Base-by-base conservation (phyloP, 495 filamentous ascomycete species). In the Annulohypoxylon bovei region DNA sequence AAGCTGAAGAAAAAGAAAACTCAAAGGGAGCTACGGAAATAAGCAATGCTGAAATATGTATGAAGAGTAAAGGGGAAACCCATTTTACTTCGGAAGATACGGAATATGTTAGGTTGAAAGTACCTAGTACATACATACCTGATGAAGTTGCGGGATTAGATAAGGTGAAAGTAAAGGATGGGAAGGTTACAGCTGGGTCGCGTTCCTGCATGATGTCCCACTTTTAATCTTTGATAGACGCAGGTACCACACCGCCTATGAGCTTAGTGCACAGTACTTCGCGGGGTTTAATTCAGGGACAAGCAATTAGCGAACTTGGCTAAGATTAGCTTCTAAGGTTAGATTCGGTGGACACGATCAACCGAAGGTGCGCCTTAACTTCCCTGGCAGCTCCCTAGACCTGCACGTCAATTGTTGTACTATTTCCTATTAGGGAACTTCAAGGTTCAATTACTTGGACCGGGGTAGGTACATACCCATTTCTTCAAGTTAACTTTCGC, bases 321-420 rank as follows among this genome's bases (percentile, higher is more conserved):
- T 35, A 37, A 20, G 44, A 58, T 63, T 53, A 46, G 53, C 52
- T 40, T 40, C 37, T 40, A 16, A 16, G 37, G 37, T 69, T 49
- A 60, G 56, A 50, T 50, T 64, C 54, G 60, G 44, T 65, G 67
- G 65, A 67, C 57, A 49, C 28, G 49, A 68, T 56, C 23, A 16
- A 62, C 65, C 57, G 20, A 62, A 62, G 52, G 32, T 25, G 30
- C 40, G 33, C 57, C 65, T 39, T 47, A 55, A 35, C n/a, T 58
- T 39, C 7, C 32, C 40, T 47, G 49, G 40, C 35, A 44, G 33
- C 37, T 16, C 44, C 12, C 46, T 52, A n/a, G 6, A 3, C 30
- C 28, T 40, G 60, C 44, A 23, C 23, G 32, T 20, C 33, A 23
- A 52, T 52, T 44, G 28, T 47, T 42, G 47, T 23, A 54, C 47